Base-by-base conservation (phyloP, 306 rosid species). In the Vigna reflexopilosa region DNA sequence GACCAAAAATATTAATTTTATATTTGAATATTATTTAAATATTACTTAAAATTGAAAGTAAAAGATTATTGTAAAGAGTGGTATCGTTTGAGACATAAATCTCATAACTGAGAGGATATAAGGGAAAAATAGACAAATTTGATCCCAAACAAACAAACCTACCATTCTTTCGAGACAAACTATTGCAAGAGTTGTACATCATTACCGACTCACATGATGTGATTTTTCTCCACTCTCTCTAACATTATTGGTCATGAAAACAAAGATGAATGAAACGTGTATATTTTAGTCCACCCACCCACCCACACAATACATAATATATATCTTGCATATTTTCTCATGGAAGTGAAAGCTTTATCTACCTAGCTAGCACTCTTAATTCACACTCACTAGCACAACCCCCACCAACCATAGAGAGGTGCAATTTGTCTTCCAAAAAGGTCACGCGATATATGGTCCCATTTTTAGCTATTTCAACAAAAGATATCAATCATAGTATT, bases 171-270 rank as follows among this genome's bases (percentile, higher is more conserved):
- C 58, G 83, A 91, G 89, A 55, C 79, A 79, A 42, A 38, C 76
- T 67, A 48, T 70, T 19, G 30, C 9, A 67, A 62, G 54, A 38
- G 55, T 16, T 83, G 80, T 51, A 80, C 70, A 64, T 85, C 68
- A 38, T 36, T 83, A 84, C 81, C 82, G 63, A 77, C 88, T 77
- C 80, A 67, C 85, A 73, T 85, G 95, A 88, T 86, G 87, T 77
- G 82, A 84, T 87, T 71, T 81, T 63, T 59, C 71, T 74, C 71
- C 54, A 48, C 74, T 64, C 84, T 62, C 78, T 57, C 49, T 72
- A 20, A 28, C 68, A 82, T 66, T 67, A 86, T 76, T 76, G 82
- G 68, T 34, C 48, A 24, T 30, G 24, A 70, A 55, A 70, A 76
- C 32, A 3, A 70, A 70, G 70, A 54, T 32, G 75, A 62, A 82